Percentiles rank a stretch among this genome's conserved stretches.
phyloP scores from a whole-genome alignment of 2,329 filamentous ascomycete genomes.

The Alternaria hordeiaustralica region DNA sequence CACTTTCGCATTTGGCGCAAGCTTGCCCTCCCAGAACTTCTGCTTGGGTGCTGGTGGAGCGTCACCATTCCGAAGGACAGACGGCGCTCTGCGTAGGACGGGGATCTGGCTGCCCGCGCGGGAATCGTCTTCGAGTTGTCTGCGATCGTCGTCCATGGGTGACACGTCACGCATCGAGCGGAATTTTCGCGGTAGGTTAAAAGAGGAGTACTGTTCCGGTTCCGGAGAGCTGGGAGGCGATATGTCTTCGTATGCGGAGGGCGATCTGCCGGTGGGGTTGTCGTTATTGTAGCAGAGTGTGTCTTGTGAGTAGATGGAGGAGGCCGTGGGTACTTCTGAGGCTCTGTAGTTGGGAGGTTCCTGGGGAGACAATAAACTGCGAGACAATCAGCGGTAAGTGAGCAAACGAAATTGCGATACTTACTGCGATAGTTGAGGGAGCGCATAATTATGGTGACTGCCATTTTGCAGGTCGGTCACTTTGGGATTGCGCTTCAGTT shows the following conservation, averaged over 20 bases:
- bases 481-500: conserved; percentile 47
- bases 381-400: not conserved
- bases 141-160: conserved; percentile 48
- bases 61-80: conserved; percentile 26
- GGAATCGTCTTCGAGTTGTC: conserved; percentile 8
- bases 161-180: conserved; percentile 48
- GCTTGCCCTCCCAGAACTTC: conserved; percentile 48
- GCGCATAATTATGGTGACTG: conserved; percentile 36
- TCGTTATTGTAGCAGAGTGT: conserved; percentile 49
- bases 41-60: conserved; percentile 24
- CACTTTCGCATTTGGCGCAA: conserved; percentile 44
- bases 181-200: conserved; percentile 33
- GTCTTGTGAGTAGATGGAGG: conserved; percentile 68
- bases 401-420: conserved; percentile 14
- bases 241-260: conserved; percentile 42
- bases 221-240: conserved; percentile 50
- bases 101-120: conserved; percentile 38
- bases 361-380: conserved; percentile 31
- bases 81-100: conserved; percentile 43
- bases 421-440: conserved; percentile 28
- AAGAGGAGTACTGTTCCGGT: conserved; percentile 32
- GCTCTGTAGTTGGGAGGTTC: conserved; percentile 31
- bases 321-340: conserved; percentile 48
- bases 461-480: conserved; percentile 38
- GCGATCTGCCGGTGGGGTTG: conserved; percentile 21